Conservation (phyloP, 2,329 filamentous ascomycete genomes). For the Cladobotryum protrusum region DNA sequence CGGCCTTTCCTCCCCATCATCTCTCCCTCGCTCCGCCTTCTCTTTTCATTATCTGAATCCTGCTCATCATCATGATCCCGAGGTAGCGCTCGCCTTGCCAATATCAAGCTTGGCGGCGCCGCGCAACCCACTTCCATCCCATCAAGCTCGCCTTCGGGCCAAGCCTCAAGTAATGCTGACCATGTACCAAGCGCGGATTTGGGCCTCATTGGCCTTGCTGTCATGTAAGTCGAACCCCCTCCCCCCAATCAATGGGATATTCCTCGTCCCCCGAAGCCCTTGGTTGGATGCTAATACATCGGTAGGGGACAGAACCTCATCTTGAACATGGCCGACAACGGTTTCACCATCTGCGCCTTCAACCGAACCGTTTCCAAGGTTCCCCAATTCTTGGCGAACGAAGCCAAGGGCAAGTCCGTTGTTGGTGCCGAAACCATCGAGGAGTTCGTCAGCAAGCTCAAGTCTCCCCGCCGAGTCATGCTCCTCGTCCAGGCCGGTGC, state of each 20-base stretch:
- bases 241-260: slow-evolving; percentile 12
- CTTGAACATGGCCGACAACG: slow-evolving; percentile 81
- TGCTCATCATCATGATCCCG: slow-evolving; percentile 28
- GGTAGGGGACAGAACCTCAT: slow-evolving; percentile 75
- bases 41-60: slow-evolving; percentile 21
- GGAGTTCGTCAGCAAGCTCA: slow-evolving; percentile 95
- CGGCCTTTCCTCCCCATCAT: neutral
- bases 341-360: slow-evolving; percentile 96
- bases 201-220: slow-evolving; percentile 86
- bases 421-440: slow-evolving; percentile 88
- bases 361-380: slow-evolving; percentile 99
- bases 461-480: slow-evolving; percentile 96
- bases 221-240: slow-evolving; percentile 57
- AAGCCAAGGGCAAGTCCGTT: slow-evolving; percentile 92
- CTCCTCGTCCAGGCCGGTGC: slow-evolving; percentile 97
- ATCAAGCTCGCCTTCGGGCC: slow-evolving; percentile 18
- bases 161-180: slow-evolving; percentile 48
- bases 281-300: no score
- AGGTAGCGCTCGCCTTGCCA: slow-evolving; percentile 66
- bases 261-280: no score
- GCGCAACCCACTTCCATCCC: slow-evolving; percentile 32
- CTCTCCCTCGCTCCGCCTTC: neutral
- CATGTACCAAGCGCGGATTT: slow-evolving; percentile 68
- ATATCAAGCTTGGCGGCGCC: slow-evolving; percentile 63
- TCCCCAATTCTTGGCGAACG: slow-evolving; percentile 85